These are phyloP conservation scores for Pseudopithomyces maydicus DNA, from an alignment of 2,329 filamentous ascomycete genomes.

Conservation along the genomic window DNA sequence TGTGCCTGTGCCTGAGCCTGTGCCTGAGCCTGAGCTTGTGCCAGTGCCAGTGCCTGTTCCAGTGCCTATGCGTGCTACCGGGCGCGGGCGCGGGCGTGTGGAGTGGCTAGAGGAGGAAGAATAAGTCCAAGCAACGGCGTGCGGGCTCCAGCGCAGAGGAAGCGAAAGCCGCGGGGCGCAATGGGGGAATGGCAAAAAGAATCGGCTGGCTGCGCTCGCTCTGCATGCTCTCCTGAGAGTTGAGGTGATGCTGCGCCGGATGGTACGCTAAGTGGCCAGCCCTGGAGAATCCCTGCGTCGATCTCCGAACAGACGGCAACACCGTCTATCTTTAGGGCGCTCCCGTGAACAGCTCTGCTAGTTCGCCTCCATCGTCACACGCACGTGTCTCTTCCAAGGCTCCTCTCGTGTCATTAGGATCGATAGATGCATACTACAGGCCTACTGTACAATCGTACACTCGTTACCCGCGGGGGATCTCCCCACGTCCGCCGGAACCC, in stretches of 20 bases:
- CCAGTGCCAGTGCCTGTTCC: background rate
- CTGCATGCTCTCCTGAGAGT: slow-evolving; percentile 5
- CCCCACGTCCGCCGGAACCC: too few relatives aligned
- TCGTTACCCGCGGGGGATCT: too few relatives aligned
- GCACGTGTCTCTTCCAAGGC: too few relatives aligned
- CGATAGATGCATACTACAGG: too few relatives aligned
- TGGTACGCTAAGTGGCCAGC: background rate
- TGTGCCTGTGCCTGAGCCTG: too few relatives aligned
- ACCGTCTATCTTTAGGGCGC: background rate
- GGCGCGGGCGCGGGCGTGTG: slow-evolving; percentile 28
- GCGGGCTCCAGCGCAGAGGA: background rate
- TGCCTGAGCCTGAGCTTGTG: background rate
- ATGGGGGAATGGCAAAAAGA: background rate
- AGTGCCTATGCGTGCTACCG: background rate
- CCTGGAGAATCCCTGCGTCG: slow-evolving; percentile 2
- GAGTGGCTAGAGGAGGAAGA: background rate
- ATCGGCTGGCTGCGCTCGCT: background rate
- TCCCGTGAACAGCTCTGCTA: too few relatives aligned
- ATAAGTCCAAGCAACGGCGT: background rate
- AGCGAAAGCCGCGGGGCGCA: background rate
- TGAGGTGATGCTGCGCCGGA: background rate
- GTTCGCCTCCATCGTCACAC: too few relatives aligned
- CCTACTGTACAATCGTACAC: too few relatives aligned
- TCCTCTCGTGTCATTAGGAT: too few relatives aligned
- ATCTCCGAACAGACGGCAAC: background rate